Evolutionary conservation across 1,284 basidiomycete species (phyloP), one percentile per base, ranked within the genome.

Genomic region (Phylloporus gajari): DNA sequence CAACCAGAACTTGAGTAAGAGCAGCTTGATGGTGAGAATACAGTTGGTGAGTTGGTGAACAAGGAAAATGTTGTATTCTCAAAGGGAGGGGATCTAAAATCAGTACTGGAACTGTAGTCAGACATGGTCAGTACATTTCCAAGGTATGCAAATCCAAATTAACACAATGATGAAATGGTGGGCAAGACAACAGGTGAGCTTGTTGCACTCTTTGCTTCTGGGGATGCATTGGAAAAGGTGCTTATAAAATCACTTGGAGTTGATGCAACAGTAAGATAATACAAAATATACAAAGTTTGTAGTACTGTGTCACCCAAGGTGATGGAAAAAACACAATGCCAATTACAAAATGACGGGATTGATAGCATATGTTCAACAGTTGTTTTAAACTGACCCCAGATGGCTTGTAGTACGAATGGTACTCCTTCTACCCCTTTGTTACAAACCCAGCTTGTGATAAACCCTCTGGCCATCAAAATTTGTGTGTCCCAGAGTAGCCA

Each of bases 21-120:
- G 73, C 81, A 80, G 77, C 85, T 84, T 70, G 87, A 85, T 32
- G 86, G 85, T n/a, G 87, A 86, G 70, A 83, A 79, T 2, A 84
- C 80, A 51, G 85, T 81, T 72, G 86, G 84, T 2, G 87, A 83
- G 46, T 82, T 81, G 40, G 86, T 85, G 68, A 89, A 79, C 0
- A 84, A 85, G 35, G 87, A 85, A 74, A 86, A 89, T 3, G 87
- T 89, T 42, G 87, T 86, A 38, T 88, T 88, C 73, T 87, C 87
- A 72, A 84, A 87, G 4, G 86, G 78, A 25, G 87, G 87, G 48
- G 87, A 88, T 76, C 86, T 81, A 32, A 83, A 79, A 62, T 84
- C 86, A 75, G 80, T 73, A 61, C 80, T 84, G 27, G 84, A 83
- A 63, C 79, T 79, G 75, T 83, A 80, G 59, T 73, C 77, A 27